Evolutionary conservation across 176 grass and related monocot genomes (phyloP), one percentile per base, ranked within the genome.

Genomic region (barley (Hordeum vulgare)): DNA sequence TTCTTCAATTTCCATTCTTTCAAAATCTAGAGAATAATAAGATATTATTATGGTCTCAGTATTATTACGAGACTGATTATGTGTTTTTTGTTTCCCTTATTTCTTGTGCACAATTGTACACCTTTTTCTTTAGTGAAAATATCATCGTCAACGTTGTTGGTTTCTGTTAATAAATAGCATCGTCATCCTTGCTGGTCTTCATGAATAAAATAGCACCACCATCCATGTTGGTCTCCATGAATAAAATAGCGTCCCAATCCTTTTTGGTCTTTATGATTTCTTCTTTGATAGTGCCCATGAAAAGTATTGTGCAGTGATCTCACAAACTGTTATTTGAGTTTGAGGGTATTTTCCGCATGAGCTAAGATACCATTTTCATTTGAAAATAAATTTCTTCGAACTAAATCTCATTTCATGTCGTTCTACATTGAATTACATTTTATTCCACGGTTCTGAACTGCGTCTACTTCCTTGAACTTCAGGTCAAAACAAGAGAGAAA

Each of bases 401-500:
- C 11, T 20, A 24, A 76, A 74, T 51, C n/a, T 3, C 34, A 28
- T 67, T 59, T 35, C 8, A 26, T 62, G 40, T 0, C 45, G 26
- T 40, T 44, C 65, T 25, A n/a, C 77, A 70, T 51, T 75, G 60
- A 61, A 56, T 56, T 56, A 56, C 18, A 56, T 56, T 6, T 56
- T 56, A 54, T 41, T 80, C 57, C 37, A 51, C 35, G 44, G 3
- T 76, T 85, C 28, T 63, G 45, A 88, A 81, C 7, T 47, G 33
- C 28, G 82, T 78, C 20, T 92, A 72, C 68, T 85, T 71, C 4
- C 0, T 17, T 49, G 18, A 17, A 70, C 44, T 83, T 76, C 42
- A 97, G 94, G 85, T 94, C 18, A 68, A 29, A 66, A 90, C 21
- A 87, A 97, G 94, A 87, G 92, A 97, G 78, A 97, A 85, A 87